Conservation (phyloP, 345 rosid genomes). For the Euphorbia peplus region DNA sequence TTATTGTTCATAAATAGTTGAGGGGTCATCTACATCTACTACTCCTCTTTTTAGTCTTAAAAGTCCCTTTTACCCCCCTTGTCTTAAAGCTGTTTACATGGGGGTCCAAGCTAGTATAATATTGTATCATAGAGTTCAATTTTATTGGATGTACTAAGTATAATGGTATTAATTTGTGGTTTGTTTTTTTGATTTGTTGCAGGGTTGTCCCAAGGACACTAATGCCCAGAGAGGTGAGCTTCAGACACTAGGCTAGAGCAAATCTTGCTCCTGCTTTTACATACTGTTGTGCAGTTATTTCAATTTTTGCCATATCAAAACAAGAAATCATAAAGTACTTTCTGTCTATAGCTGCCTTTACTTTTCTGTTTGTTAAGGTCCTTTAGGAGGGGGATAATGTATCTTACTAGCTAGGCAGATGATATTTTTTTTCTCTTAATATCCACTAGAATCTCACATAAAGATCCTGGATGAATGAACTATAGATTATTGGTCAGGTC, state of each 20-base stretch:
- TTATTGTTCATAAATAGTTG: conserved; percentile 1
- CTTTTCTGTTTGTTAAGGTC: background rate
- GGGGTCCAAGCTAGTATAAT: background rate
- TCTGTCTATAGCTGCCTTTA: background rate
- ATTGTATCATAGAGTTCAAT: background rate
- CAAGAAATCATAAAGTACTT: background rate
- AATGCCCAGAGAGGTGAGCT: conserved; percentile 81
- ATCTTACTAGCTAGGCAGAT: background rate
- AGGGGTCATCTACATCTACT: background rate
- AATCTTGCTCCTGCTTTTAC: background rate
- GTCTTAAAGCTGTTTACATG: background rate
- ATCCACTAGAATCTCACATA: too few species aligned
- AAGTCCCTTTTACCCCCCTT: background rate
- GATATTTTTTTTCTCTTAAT: background rate
- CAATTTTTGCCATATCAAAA: background rate
- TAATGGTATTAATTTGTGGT: background rate
- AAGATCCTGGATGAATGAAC: background rate
- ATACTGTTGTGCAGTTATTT: background rate
- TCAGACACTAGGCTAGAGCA: background rate
- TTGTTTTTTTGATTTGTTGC: conserved; percentile 29
- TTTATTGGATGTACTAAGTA: background rate
- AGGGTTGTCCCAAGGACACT: conserved; percentile 82
- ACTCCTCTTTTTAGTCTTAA: background rate
- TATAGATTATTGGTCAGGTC: too few species aligned
- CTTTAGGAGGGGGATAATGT: background rate